Evolutionary conservation across 352 stramenopile genomes (phyloP).

Genomic region (Phytophthora niederhauseri): DNA sequence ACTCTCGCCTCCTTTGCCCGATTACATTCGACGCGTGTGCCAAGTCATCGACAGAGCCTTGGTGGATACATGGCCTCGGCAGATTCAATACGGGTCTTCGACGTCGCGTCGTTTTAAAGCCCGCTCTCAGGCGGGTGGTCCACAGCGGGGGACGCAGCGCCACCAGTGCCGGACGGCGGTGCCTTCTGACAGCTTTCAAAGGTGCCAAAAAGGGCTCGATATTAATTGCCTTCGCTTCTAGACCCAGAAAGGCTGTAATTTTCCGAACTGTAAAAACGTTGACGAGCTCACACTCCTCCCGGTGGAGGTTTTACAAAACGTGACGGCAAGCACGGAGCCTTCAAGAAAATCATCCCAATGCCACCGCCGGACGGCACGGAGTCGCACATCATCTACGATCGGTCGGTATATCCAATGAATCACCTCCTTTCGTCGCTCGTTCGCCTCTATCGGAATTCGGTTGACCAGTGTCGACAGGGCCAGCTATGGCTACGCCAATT

Average conservation of each 20-base stretch:
- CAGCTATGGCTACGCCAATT: not conserved
- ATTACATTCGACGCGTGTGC: not conserved
- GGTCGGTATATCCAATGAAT: not conserved
- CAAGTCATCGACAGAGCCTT: not conserved
- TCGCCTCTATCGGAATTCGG: not conserved
- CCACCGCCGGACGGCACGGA: not conserved
- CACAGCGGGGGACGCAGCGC: not conserved
- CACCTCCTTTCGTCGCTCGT: not conserved
- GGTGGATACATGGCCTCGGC: not conserved
- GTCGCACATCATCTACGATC: not conserved
- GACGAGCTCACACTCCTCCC: not conserved
- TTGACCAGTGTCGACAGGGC: not conserved
- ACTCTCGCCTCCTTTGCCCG: not conserved
- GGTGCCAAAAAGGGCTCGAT: not conserved
- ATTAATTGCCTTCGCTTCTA: not conserved
- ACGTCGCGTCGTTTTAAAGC: not conserved
- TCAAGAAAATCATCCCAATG: not conserved
- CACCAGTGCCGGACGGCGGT: not conserved
- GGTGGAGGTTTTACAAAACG: not conserved
- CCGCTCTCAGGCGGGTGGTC: no score
- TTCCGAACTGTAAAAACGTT: not conserved
- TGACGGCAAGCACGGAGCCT: not conserved
- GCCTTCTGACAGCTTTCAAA: not conserved
- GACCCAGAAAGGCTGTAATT: not conserved
- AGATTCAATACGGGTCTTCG: not conserved